Conservation (phyloP, 805 yeast genomes). For the Torulaspora quercuum region DNA sequence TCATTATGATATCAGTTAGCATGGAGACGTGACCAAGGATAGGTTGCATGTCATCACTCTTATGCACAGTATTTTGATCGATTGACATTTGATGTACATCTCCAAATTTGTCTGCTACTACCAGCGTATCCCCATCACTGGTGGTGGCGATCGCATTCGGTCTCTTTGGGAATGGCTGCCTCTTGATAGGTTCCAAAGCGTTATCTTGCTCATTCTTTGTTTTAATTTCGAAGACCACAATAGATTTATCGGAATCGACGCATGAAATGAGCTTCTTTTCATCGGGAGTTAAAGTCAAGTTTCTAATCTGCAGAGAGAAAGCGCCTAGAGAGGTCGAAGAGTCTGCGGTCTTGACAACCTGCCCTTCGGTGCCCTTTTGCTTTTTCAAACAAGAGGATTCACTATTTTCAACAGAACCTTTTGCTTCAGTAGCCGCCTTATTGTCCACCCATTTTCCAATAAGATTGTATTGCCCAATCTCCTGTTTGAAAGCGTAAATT, state of each 20-base stretch:
- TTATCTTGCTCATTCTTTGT: slow-evolving; percentile 30
- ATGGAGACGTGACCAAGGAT: slow-evolving; percentile 94
- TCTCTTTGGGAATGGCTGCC: slow-evolving; percentile 83
- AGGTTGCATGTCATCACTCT: slow-evolving; percentile 53
- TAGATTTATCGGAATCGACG: slow-evolving; percentile 82
- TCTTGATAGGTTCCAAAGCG: slow-evolving; percentile 52
- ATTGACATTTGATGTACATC: slow-evolving; percentile 73
- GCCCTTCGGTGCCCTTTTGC: slow-evolving; percentile 36
- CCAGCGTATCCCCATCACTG: slow-evolving; percentile 46
- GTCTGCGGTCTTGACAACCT: slow-evolving; percentile 50
- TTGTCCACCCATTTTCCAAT: slow-evolving; percentile 63
- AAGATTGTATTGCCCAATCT: slow-evolving; percentile 34
- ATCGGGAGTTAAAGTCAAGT: slow-evolving; percentile 50
- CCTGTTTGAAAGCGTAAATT: slow-evolving; percentile 49
- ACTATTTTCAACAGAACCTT: slow-evolving; percentile 38
- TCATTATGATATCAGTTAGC: slow-evolving; percentile 67
- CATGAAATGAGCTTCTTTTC: slow-evolving; percentile 60
- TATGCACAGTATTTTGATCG: slow-evolving; percentile 36
- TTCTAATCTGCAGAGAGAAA: slow-evolving; percentile 63
- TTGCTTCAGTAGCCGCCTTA: slow-evolving; percentile 46
- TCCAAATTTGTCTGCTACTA: slow-evolving; percentile 93
- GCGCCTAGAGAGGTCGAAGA: slow-evolving; percentile 71
- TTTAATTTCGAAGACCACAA: slow-evolving; percentile 52
- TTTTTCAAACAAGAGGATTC: slow-evolving; percentile 34
- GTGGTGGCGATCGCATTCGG: slow-evolving; percentile 78